Conservation (phyloP, 2,329 filamentous ascomycete species). For the Fonsecaea multimorphosa region DNA sequence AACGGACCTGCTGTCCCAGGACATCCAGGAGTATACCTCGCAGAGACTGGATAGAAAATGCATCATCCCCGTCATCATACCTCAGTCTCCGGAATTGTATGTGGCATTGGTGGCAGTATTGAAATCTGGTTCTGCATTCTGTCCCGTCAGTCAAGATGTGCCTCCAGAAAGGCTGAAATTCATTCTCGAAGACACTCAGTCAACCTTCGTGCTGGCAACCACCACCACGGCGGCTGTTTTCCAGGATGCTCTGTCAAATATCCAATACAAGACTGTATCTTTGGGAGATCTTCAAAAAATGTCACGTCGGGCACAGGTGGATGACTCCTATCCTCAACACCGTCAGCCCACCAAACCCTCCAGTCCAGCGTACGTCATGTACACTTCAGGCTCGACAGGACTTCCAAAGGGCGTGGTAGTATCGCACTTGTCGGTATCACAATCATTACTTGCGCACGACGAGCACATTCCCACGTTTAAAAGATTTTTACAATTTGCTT, state of each 20-base stretch:
- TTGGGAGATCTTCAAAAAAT: slow-evolving; percentile 18
- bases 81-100: slow-evolving; percentile 79
- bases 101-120: slow-evolving; percentile 77
- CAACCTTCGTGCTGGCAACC: slow-evolving; percentile 71
- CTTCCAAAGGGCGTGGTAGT: slow-evolving; percentile 85
- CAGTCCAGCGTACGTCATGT: slow-evolving; percentile 81
- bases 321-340: slow-evolving; percentile 16
- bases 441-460: slow-evolving; percentile 82
- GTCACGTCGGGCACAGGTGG: neutral
- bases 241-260: slow-evolving; percentile 30
- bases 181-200: slow-evolving; percentile 77
- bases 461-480: slow-evolving; percentile 75
- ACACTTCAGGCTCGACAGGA: slow-evolving; percentile 89
- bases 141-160: slow-evolving; percentile 78
- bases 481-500: slow-evolving; percentile 88
- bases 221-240: slow-evolving; percentile 42
- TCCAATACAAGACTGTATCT: slow-evolving; percentile 52
- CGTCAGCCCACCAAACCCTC: slow-evolving; percentile 47
- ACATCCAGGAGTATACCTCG: slow-evolving; percentile 36
- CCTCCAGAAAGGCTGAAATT: slow-evolving; percentile 79
- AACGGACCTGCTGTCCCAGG: slow-evolving; percentile 40
- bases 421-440: slow-evolving; percentile 78
- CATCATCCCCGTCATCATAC: slow-evolving; percentile 76
- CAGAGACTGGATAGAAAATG: slow-evolving; percentile 12
- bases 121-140: slow-evolving; percentile 83